Evolutionary conservation across 2,329 filamentous ascomycete species (phyloP).

Genomic region (Apiospora malaysiana): DNA sequence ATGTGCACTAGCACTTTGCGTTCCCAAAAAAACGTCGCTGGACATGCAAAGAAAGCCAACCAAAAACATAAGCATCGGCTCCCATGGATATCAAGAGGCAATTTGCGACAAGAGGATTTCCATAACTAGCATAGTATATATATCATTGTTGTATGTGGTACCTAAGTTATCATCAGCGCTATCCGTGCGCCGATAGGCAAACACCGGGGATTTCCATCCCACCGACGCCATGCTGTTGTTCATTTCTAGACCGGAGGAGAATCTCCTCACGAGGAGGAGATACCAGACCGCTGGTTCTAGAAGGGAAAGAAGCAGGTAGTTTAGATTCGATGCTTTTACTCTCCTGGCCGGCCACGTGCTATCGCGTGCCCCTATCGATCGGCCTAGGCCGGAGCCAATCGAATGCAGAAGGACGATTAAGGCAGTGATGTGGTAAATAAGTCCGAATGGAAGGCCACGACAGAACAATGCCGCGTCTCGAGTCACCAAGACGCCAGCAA

Average conservation of each 20-base stretch:
- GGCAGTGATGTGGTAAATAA: background rate
- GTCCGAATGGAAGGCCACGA: background rate
- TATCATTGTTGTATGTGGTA: background rate
- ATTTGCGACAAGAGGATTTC: constrained; percentile 5
- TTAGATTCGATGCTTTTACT: background rate
- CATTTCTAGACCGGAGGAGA: background rate
- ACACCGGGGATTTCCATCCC: background rate
- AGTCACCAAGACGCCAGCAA: constrained; percentile 12
- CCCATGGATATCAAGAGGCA: background rate
- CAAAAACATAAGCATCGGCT: no score
- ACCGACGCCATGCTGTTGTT: background rate
- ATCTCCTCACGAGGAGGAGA: background rate
- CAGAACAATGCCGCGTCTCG: constrained; percentile 6
- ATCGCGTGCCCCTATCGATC: background rate
- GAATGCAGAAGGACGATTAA: background rate
- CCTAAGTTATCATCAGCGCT: background rate
- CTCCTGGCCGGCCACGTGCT: background rate
- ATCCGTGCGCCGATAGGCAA: background rate
- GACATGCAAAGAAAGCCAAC: background rate
- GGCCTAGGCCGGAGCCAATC: background rate
- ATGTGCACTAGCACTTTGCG: no score
- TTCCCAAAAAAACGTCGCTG: background rate
- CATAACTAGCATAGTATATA: background rate
- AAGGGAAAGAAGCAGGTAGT: background rate
- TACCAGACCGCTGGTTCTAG: background rate